Evolutionary conservation across 352 stramenopile genomes (phyloP), one percentile per base, ranked within the genome.

Genomic region (Phytophthora hibernalis): DNA sequence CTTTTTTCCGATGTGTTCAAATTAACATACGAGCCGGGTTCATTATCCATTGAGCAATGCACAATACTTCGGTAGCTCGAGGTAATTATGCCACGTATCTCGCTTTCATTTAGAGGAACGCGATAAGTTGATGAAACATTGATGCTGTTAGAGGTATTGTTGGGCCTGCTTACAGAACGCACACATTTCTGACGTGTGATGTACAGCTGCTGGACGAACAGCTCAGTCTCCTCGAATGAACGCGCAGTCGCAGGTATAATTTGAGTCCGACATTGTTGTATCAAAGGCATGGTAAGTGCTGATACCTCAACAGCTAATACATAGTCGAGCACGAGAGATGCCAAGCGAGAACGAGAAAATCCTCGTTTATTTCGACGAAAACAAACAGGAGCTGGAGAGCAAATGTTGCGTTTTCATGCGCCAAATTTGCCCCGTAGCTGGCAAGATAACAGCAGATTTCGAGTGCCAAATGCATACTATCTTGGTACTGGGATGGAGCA

Each of bases 371-470:
- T 50, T 73, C 47, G 22, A 69, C 59, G 16, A 48, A 57, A 40
- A 76, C 35, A 30, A 79, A 75, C 2, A 86, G 35, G 11, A 82
- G 49, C 45, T 83, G 64, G 12, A 82, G 24, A 3, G 74, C 66
- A 22, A 61, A 54, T 4, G 61, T 57, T 2, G 61, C 24, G 3
- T 48, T 64, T 21, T 59, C 48, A 3, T 68, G 28, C 1, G 21
- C 7, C 5, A 80, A 10, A 49, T 71, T 61, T 24, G 63, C 72
- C 71, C 72, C 64, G n/a, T 80, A 62, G 11, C 58, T 48, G 21
- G 75, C 75, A 22, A 86, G 44, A 37, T 70, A 76, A 33, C 69
- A 83, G 44, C 63, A 80, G 7, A 77, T 70, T 52, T 86, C 72
- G 4, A 86, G 44, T 22, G 66, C 65, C 10, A 76, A 48, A 16